Evolutionary conservation across 768 basidiomycete genomes (phyloP), one percentile per base, ranked within the genome.

Genomic region (Leccinellum albellum): DNA sequence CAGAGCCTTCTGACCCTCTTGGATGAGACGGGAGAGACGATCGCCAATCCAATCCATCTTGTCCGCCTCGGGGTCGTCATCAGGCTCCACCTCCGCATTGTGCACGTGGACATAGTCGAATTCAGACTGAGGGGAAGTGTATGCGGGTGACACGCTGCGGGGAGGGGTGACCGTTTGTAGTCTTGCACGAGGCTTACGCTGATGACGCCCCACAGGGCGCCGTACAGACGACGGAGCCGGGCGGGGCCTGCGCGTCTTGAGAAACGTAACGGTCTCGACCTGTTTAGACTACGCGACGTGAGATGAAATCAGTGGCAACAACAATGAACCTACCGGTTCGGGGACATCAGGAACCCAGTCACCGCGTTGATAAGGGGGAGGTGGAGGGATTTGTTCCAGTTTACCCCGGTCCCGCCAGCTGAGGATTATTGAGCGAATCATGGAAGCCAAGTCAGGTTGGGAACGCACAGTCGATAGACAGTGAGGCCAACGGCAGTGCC

Each of bases 11-110:
- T 88, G 85, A 15, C 91, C 91, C 64, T 93, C 84, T 64, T 85
- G 83, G 61, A 94, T 93, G 51, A 93, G 81, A 58, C 73, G 74
- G 26, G 82, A 71, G 29, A 94, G 79, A 61, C 82, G 83, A 60
- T 82, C 84, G 20, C 88, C 87, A 57, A 92, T 87, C 88, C 88
- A 90, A 62, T 90, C 88, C 87, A 92, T 91, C 79, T 91, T 64
- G 47, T 63, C 65, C 2, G 6, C 78, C n/a, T 79, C 76, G 29
- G 73, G 73, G 26, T 66, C 75, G 6, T 72, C 70, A 6, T 75
- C 75, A 9, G 73, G 73, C 23, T 65, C 70, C 6, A 65, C 64
- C n/a, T 74, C 75, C n/a, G 69, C 70, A 23, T 60, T 65, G 17
- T 51, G 42, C 6, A 63, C 57, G 29, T 64, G 66, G 29, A 57